Evolutionary conservation across 1,284 basidiomycete genomes (phyloP).

Genomic region (Moesziomyces globuligerus): DNA sequence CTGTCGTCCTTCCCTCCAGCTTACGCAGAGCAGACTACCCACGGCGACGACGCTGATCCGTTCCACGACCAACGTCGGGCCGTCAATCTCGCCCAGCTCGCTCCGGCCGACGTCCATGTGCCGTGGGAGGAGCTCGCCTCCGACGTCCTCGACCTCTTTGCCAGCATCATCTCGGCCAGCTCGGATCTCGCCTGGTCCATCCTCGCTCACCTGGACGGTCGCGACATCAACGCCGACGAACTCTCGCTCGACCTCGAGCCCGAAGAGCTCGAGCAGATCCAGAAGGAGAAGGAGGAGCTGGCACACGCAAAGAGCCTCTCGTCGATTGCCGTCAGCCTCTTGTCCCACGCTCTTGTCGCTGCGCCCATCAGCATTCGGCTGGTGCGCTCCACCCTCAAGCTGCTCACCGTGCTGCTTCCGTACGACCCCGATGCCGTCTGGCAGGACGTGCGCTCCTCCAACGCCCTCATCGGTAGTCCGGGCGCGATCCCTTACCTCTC

Average conservation of each 20-base stretch:
- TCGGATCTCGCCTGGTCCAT: constrained; percentile 75
- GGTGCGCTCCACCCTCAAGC: constrained; percentile 80
- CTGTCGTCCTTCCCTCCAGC: constrained; percentile 73
- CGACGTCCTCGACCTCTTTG: constrained; percentile 80
- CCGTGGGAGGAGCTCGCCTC: constrained; percentile 73
- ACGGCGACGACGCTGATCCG: constrained; percentile 21
- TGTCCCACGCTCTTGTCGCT: constrained; percentile 80
- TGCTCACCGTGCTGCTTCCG: constrained; percentile 81
- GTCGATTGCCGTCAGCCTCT: constrained; percentile 80
- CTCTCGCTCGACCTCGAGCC: constrained; percentile 43
- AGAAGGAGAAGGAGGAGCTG: constrained; percentile 47
- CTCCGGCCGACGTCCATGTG: constrained; percentile 31
- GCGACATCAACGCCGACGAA: constrained; percentile 40
- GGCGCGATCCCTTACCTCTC: constrained; percentile 37
- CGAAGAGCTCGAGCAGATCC: constrained; percentile 45
- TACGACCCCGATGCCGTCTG: constrained; percentile 81
- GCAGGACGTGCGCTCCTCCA: constrained; percentile 82
- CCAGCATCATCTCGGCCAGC: constrained; percentile 78
- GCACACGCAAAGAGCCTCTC: constrained; percentile 71
- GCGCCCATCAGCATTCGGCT: constrained; percentile 73
- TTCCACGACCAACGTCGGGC: constrained; percentile 38
- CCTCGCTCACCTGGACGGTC: constrained; percentile 74
- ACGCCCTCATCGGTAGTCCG: constrained; percentile 76
- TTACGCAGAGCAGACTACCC: constrained; percentile 5
- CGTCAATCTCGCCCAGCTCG: constrained; percentile 43